Evolutionary conservation across 148 eudicot genomes (phyloP), one percentile per base, ranked within the genome.

Genomic region (Chenopodium quinoa): DNA sequence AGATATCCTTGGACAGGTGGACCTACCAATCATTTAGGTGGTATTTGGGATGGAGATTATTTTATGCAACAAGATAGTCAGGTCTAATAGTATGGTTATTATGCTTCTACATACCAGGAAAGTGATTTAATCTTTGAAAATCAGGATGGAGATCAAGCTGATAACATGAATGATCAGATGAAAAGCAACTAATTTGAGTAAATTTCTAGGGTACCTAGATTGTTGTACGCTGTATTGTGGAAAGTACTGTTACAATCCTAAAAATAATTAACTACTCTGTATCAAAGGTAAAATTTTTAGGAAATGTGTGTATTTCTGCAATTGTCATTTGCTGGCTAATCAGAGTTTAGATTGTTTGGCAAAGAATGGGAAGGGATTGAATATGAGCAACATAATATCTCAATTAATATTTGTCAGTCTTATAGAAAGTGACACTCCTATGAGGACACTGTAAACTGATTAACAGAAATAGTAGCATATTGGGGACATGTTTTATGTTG

Each of bases 401-500:
- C 50, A 71, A 4, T 71, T 1, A 9, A 37, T 71, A 1, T 37
- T 34, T 71, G n/a, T 17, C 6, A 7, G 17, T 71, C 27, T 37
- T 37, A 40, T 22, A 40, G 74, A 71, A 16, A 40, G 4, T 6
- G 75, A 40, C 4, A 44, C 19, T 44, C 11, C 19, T 37, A 20
- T 37, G 48, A 4, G 19, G 7, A 71, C 46, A 20, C 13, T 22
- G 10, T 32, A 40, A 71, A 44, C 25, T 20, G 52, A 40, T 40
- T 40, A 40, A 40, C 44, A 16, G 20, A 17, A 56, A 40, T 37
- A 16, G 50, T 16, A 7, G n/a, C 25, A 22, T 44, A 22, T 10
- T 73, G 40, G 31, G 16, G 3, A 23, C 58, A 73, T 73, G 76
- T 73, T 73, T 9, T 73, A 50, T 48, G 76, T 48, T 50, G 66